Conservation (phyloP, 2,329 filamentous ascomycete species). For the Aspergillus aculeatus region DNA sequence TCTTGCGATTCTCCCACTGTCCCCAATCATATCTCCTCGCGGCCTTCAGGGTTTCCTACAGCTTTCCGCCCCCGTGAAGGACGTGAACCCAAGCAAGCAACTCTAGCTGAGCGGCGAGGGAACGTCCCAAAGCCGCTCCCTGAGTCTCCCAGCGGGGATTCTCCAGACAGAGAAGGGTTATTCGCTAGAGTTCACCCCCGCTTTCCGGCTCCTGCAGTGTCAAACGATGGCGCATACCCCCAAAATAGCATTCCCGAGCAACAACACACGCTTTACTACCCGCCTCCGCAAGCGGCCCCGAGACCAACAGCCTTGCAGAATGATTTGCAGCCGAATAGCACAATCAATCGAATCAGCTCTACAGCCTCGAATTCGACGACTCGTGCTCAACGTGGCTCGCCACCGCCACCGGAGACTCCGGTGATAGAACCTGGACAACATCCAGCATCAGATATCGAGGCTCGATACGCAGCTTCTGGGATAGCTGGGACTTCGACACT, state of each 20-base stretch:
- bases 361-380: slow-evolving; percentile 93
- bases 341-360: slow-evolving; percentile 66
- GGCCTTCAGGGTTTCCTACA: slow-evolving; percentile 39
- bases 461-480: slow-evolving; percentile 84
- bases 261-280: slow-evolving; percentile 63
- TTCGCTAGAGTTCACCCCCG: slow-evolving; percentile 64
- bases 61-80: slow-evolving; percentile 43
- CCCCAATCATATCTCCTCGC: slow-evolving; percentile 28
- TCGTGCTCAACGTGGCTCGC: slow-evolving; percentile 84
- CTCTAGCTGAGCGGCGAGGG: slow-evolving; percentile 77
- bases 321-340: slow-evolving; percentile 49
- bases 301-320: slow-evolving; percentile 26
- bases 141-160: slow-evolving; percentile 74
- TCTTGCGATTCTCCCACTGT: slow-evolving; percentile 21
- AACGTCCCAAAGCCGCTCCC: slow-evolving; percentile 73
- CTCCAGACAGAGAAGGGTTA: slow-evolving; percentile 73
- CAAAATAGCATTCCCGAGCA: slow-evolving; percentile 49
- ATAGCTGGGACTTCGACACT: slow-evolving; percentile 84
- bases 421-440: slow-evolving; percentile 68
- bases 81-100: slow-evolving; percentile 57
- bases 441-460: slow-evolving; percentile 81
- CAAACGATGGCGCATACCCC: slow-evolving; percentile 23
- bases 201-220: slow-evolving; percentile 37
- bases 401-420: slow-evolving; percentile 91
- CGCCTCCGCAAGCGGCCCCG: slow-evolving; percentile 47